Percentiles rank a stretch among this genome's conserved stretches.
Conservation (phyloP, 2,329 filamentous ascomycete genomes). For the Epichloe amarillans region DNA sequence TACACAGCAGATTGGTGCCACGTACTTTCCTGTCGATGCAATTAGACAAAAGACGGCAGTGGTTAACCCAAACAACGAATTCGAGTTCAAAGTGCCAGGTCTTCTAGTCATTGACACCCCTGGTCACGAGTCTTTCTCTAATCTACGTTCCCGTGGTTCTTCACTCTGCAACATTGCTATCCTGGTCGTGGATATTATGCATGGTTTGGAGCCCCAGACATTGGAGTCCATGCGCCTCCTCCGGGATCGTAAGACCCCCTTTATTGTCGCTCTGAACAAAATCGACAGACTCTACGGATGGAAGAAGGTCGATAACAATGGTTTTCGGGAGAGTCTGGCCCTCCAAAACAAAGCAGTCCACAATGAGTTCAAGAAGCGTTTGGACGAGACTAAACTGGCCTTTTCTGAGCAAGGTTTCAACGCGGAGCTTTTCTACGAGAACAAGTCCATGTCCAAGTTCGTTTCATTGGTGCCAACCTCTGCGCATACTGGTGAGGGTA, state of each 20-base stretch:
- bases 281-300: constrained; percentile 98
- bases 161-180: constrained; percentile 99
- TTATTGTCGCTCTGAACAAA: constrained; percentile 98
- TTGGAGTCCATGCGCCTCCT: constrained; percentile 93
- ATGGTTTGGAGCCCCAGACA: constrained; percentile 94
- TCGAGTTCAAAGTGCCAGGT: constrained; percentile 96
- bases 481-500: constrained; percentile 96
- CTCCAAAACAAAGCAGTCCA: constrained; percentile 88
- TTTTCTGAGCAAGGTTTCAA: constrained; percentile 98
- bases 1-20: constrained; percentile 98
- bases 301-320: constrained; percentile 98
- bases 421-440: constrained; percentile 90
- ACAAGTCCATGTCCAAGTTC: constrained; percentile 88
- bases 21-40: constrained; percentile 94
- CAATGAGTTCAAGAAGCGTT: constrained; percentile 83
- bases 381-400: constrained; percentile 82
- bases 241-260: constrained; percentile 86
- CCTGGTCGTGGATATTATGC: constrained; percentile 98
- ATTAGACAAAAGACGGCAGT: constrained; percentile 86
- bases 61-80: constrained; percentile 77
- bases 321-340: constrained; percentile 82
- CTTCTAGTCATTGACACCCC: constrained; percentile 95
- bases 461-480: constrained; percentile 97
- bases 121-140: constrained; percentile 99
- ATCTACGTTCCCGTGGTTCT: constrained; percentile 89